Base-by-base conservation (phyloP, 257 asterid species). In the Ilex aquifolium region DNA sequence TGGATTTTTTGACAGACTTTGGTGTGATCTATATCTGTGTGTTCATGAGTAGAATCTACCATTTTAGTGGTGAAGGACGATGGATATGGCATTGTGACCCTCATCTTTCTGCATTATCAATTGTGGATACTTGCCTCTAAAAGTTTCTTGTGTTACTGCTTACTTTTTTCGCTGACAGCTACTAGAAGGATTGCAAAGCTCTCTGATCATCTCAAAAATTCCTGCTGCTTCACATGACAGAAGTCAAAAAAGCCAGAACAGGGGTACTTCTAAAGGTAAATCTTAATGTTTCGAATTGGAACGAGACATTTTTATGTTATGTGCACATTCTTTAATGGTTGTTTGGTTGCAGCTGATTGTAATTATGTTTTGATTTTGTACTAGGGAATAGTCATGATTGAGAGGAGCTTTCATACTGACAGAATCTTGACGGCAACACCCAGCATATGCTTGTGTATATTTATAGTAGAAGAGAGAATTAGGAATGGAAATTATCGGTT, bases 111-210 rank as follows among this genome's bases (percentile, higher is more conserved):
- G 7, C 8, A 36, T 8, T 36, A 8, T 8, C 8, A 36, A 36
- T 36, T 21, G 8, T 8, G 42, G 5, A 36, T 4, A 36, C 42
- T 36, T 36, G 27, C 27, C 42, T 36, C 7, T 36, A 36, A 36
- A 36, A 21, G 27, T 21, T 36, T 8, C 42, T 36, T 4, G 42
- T 36, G 0, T 36, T 1, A 36, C 42, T 71, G 52, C 52, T 50
- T 63, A 60, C 17, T 65, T 40, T 61, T 76, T 53, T 76, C 62
- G 16, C 53, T 17, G 79, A 65, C 87, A 92, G 98, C 83, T 92
- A 44, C 64, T 92, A 83, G 98, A 92, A 84, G 98, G 98, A 61
- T 74, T 92, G 69, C 97, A 92, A 64, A 92, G 95, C 67, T 87
- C 96, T 1, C 80, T 88, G 59, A 64, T 79, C 13, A 75, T 82